Conservation (phyloP, 495 filamentous ascomycete genomes). For the Cladorrhinum samala region DNA sequence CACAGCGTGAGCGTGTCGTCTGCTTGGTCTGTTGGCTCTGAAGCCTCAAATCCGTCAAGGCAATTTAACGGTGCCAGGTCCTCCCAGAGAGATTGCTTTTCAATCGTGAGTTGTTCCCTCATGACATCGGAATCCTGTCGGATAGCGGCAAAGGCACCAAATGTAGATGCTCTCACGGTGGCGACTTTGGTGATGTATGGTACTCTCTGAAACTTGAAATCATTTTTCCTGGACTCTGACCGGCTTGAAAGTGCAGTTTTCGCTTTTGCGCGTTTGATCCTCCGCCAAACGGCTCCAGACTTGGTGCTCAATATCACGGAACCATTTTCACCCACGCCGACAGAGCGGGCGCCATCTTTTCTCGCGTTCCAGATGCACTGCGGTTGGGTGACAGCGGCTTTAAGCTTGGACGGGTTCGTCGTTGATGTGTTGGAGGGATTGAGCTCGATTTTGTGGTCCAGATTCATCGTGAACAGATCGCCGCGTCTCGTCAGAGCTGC, state of each 20-base stretch:
- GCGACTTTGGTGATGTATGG: constrained; percentile 78
- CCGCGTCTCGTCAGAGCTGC: constrained; percentile 77
- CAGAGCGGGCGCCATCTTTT: constrained; percentile 77
- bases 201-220: constrained; percentile 89
- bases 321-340: constrained; percentile 85
- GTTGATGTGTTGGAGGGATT: constrained; percentile 62
- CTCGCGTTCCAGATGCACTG: constrained; percentile 80
- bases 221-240: constrained; percentile 56
- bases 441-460: constrained; percentile 59
- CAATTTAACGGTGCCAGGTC: constrained; percentile 66
- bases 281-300: constrained; percentile 85
- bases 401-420: constrained; percentile 82
- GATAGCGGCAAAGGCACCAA: constrained; percentile 82
- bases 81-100: constrained; percentile 60
- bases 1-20: constrained; percentile 33
- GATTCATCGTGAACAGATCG: constrained; percentile 74
- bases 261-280: constrained; percentile 70
- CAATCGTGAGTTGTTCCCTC: constrained; percentile 62
- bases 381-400: constrained; percentile 65
- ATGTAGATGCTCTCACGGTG: constrained; percentile 77
- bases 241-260: constrained; percentile 58
- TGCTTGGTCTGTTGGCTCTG: constrained; percentile 20
- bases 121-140: constrained; percentile 82
- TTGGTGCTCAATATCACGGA: constrained; percentile 91
- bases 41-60: constrained; percentile 43